Evolutionary conservation across 495 filamentous ascomycete species (phyloP), one percentile per base, ranked within the genome.

Genomic region (Lophiotrema nucula): DNA sequence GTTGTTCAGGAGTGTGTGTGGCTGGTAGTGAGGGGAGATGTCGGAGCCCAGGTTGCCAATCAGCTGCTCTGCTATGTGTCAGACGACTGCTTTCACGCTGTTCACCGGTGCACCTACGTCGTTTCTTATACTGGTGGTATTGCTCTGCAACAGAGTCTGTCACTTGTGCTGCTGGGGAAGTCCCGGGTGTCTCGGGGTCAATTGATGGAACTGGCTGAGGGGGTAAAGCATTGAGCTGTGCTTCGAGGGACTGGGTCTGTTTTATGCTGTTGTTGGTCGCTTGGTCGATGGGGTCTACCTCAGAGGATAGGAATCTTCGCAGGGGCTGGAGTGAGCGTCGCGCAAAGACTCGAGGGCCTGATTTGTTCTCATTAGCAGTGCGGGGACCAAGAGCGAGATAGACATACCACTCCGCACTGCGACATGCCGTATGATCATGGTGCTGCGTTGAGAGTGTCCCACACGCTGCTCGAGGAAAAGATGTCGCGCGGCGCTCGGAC

Each of bases 1-100:
- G 69, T 89, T 76, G 25, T 68, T 70, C 66, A 95, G 73, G 54
- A 89, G 65, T 39, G 78, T 71, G 59, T 86, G 78, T 13, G 90
- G 89, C 55, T 83, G 65, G 72, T 96, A 93, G 63, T 81, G 76
- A 18, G 72, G 68, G 5, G 73, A 66, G 35, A 89, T 65, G 0
- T 57, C 53, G 11, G 82, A 75, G 22, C 88, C 88, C 15, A 89
- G 60, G 3, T 66, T 65, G 23, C 69, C 71, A 10, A 74, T 77
- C 1, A 47, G 42, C 45, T 62, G 38, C 53, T 73, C 73, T 68
- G 70, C 35, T 56, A 65, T 45, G 15, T 60, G 64, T 66, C 47
- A 64, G 56, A 67, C 41, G 2, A n/a, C 28, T 49, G 53, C 50
- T 21, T 18, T 54, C 41, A 63, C 66, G 42, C 48, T 52, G 54